Evolutionary conservation across 108 stramenopile genomes (phyloP).

Genomic region (Nannochloropsis gaditana): DNA sequence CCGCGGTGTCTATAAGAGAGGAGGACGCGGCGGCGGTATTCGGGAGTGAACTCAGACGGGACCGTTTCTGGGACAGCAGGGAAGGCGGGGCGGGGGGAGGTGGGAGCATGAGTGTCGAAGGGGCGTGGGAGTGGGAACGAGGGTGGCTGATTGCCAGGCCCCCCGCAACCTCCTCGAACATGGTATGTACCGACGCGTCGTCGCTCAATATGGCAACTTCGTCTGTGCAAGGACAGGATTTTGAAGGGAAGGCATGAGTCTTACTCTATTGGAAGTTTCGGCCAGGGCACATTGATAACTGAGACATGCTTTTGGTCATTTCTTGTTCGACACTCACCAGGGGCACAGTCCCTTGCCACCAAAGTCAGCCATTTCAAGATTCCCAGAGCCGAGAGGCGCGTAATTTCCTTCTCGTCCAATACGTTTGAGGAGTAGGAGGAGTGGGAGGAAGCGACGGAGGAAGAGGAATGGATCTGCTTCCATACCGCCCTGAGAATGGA

Average conservation of each 20-base stretch:
- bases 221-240: neutral
- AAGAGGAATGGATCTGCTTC: neutral
- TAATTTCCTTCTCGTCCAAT: neutral
- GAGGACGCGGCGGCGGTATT: neutral
- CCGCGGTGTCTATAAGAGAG: neutral
- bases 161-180: neutral
- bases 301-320: neutral
- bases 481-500: neutral
- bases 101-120: neutral
- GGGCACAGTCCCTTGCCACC: neutral
- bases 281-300: neutral
- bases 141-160: neutral
- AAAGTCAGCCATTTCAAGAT: neutral
- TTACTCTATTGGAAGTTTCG: neutral
- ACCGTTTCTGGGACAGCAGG: neutral
- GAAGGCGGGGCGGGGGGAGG: neutral
- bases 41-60: neutral
- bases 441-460: neutral
- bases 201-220: neutral
- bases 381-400: neutral
- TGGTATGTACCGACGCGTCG: neutral
- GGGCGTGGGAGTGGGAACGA: neutral
- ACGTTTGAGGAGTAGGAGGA: neutral
- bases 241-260: neutral
- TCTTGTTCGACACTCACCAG: neutral